Evolutionary conservation across 2,329 filamentous ascomycete genomes (phyloP), one percentile per base, ranked within the genome.

Genomic region (Alternaria infectoria): DNA sequence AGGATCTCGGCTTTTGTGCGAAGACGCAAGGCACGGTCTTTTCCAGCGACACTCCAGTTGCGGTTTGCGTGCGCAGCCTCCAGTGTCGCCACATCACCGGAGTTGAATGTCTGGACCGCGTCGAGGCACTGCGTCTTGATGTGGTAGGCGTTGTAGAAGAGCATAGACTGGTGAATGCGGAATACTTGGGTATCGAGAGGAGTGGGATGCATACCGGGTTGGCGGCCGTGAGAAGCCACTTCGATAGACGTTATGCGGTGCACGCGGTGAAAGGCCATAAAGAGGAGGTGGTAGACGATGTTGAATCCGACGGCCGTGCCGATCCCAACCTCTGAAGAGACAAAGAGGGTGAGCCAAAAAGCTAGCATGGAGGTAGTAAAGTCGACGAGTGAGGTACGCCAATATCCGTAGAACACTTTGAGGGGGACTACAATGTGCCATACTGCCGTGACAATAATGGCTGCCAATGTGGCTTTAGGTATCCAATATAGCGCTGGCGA

Each of bases 381-480:
- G 76, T 91, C 89, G 13, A 88, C 85, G 4, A 90, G 82, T 0
- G 87, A 90, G 3, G 87, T 87, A 66, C 86, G 86, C 87, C 88
- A 91, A 78, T 88, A 90, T 13, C 82, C 81, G 75, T 89, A 89
- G 72, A 90, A 90, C 10, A 86, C 82, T 3, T 81, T 84, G 0
- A 88, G 84, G 0, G 87, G 83, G 0, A 86, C 86, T 47, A 90
- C 87, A 7, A 90, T 81, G 43, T 88, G 87, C 77, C 86, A 86
- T 0, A 90, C 87, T 6, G 88, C 88, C 62, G 86, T 88, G 67
- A 90, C 89, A 66, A 91, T 90, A 64, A 91, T 89, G 3, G 88
- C 89, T 1, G 89, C 85, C 1, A 91, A 81, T 0, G 87, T 89
- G 0, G 88, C 84, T 68, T 89, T 89, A 1, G 89, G 89, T n/a